Evolutionary conservation across 768 basidiomycete genomes (phyloP), one percentile per base, ranked within the genome.

Genomic region (Serendipita sp.): DNA sequence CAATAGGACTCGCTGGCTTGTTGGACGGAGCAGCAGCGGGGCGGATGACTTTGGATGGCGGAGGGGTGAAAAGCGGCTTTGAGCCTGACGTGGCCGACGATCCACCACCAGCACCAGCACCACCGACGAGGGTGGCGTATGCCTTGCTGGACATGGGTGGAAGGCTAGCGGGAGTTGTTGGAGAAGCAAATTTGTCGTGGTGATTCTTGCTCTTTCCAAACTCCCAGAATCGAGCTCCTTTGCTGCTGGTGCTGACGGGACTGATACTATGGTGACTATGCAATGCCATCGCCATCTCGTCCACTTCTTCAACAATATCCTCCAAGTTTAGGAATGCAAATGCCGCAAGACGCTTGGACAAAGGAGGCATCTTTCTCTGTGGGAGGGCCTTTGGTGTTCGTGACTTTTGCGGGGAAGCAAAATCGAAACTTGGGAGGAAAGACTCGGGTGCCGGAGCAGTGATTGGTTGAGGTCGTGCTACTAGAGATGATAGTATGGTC

Each of bases 101-200:
- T 13, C 52, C 52, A 53, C 52, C 52, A 23, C 23, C 23, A 23
- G 23, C 23, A 2, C 8, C 48, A 6, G 48, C 6, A 8, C 48
- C 48, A 60, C 55, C 55, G 36, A 60, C 55, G n/a, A 60, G 55
- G 36, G 55, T 60, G 36, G 55, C 55, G 55, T 23, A 60, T 8
- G 55, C 55, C 27, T 60, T 60, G 55, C 55, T 60, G 11, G 55
- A 60, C 55, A 60, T 60, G 27, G 55, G 55, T 36, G 55, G 55
- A 29, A 60, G 55, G 10, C 29, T 33, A 4, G 18, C 27, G 8
- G 55, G 55, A 8, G 55, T 60, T 10, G 55, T 27, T 33, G 55
- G 55, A 50, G 48, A 50, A 31, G 8, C 29, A n/a, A 31, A 5
- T 50, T 31, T 18, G 18, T 50, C 18, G n/a, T 18, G 29, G 3